phyloP scores from a whole-genome alignment of 2,329 filamentous ascomycete genomes.

The Alternaria panax region DNA sequence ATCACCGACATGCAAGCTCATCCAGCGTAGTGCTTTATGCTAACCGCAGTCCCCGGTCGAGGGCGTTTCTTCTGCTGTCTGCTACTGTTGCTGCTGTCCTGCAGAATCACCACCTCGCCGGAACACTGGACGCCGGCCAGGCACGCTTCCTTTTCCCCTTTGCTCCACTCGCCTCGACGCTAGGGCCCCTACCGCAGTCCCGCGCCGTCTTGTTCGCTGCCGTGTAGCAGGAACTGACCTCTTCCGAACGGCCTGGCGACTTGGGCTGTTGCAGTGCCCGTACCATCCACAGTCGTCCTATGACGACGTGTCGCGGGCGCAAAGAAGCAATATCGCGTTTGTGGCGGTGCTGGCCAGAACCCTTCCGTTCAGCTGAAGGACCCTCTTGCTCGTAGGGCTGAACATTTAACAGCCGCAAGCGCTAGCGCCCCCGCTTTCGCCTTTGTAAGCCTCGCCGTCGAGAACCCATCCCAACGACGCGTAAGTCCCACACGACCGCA shows the following conservation, averaged over 20 bases:
- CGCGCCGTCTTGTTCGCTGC: conserved; percentile 28
- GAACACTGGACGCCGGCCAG: conserved; percentile 3
- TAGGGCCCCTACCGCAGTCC: conserved; percentile 25
- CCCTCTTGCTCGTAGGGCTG: conserved; percentile 14
- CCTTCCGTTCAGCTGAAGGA: conserved; percentile 17
- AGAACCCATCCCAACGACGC: conserved; percentile 19
- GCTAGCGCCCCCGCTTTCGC: conserved; percentile 23
- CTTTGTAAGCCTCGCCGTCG: conserved; percentile 26
- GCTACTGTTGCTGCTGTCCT: conserved; percentile 13
- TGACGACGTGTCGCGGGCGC: conserved; percentile 6
- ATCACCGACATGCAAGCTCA: conserved; percentile 34
- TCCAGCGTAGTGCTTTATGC: conserved; percentile 40
- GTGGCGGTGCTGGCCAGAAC: conserved; percentile 34
- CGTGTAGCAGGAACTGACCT: conserved; percentile 40
- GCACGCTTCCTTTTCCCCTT: conserved; percentile 7
- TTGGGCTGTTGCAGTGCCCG: conserved; percentile 3
- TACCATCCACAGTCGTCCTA: not conserved
- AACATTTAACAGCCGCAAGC: conserved; percentile 14
- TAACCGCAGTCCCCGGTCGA: conserved; percentile 37
- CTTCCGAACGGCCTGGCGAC: conserved; percentile 7
- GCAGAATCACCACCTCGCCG: not conserved
- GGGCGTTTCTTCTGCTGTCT: conserved; percentile 26
- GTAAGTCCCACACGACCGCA: conserved; percentile 4
- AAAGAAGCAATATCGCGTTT: conserved; percentile 18
- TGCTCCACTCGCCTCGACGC: conserved; percentile 27